Evolutionary conservation across 2,329 filamentous ascomycete genomes (phyloP), one percentile per base, ranked within the genome.

Genomic region (Cladorrhinum sp.): DNA sequence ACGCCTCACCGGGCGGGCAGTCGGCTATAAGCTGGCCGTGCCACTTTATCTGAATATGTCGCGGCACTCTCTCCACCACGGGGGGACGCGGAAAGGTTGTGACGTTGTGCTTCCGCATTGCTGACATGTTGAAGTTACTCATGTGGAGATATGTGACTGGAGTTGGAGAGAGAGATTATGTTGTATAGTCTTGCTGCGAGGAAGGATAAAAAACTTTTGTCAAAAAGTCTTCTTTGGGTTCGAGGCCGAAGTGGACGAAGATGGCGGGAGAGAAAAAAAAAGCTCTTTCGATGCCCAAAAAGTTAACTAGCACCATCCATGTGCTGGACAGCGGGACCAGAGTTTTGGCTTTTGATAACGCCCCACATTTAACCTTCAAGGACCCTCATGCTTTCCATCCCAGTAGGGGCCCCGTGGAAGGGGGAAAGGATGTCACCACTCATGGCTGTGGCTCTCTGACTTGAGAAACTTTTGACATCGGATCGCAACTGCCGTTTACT

Each of bases 1-100:
- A 86, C 2, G 79, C 83, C 50, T 83, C 77, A 58, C 75, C 80
- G 6, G 85, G 64, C 25, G 67, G 63, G 56, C 64, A 86, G 49
- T 87, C 82, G 10, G 83, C 85, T 62, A 87, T 80, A 53, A 78
- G 73, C 50, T 80, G 73, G 20, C 78, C 80, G 24, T 80, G 75
- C 77, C 81, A 86, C 69, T 79, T 82, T 63, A 88, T 78, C 64
- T 79, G 77, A 51, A 88, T 72, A 67, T 85, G 83, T 54, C 81
- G 75, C 2, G 77, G 69, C 4, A 78, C 83, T 66, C 75, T 77
- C 67, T 87, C 82, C 59, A 85, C 75, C 38, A 79, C 71, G 1
- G 85, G 85, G 25, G 84, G 84, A 23, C 85, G 79, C 12, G 85
- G 85, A 66, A 85, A 85, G 58, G 73, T 77, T 66, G 81, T 79